phyloP scores from a whole-genome alignment of 164 flowering plant species.

The Pachysandra terminalis region DNA sequence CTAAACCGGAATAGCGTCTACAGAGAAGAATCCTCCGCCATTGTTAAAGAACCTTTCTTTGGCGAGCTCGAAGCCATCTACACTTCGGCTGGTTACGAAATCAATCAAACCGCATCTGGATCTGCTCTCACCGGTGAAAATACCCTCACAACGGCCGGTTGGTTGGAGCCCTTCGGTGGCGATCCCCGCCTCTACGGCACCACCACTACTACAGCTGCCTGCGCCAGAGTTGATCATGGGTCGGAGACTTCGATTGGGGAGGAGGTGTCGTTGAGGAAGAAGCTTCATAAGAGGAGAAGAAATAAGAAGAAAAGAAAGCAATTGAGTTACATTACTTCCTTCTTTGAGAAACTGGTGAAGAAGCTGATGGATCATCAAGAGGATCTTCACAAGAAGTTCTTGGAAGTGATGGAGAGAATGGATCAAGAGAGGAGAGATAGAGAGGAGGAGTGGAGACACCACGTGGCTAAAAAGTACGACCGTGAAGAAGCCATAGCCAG shows the following conservation, averaged over 20 bases:
- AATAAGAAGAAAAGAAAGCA: constrained; percentile 15
- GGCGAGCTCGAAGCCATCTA: constrained; percentile 43
- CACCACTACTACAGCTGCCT: background rate
- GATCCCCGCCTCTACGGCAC: background rate
- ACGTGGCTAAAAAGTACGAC: constrained; percentile 14
- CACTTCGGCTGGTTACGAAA: constrained; percentile 14
- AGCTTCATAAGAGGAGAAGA: constrained; percentile 13
- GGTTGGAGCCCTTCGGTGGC: background rate
- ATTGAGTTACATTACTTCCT: constrained; percentile 8
- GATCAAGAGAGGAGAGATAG: constrained; percentile 25
- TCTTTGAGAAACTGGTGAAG: constrained; percentile 27
- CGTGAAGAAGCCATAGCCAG: constrained; percentile 27
- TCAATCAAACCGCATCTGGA: constrained; percentile 22
- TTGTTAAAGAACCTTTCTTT: constrained; percentile 27
- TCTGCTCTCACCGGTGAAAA: constrained; percentile 24
- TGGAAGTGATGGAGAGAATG: constrained; percentile 27
- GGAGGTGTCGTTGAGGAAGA: constrained; percentile 22
- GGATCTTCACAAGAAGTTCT: constrained; percentile 23
- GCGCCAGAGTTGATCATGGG: constrained; percentile 17
- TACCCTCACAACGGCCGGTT: background rate
- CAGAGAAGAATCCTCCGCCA: constrained; percentile 16
- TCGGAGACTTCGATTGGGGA: constrained; percentile 28
- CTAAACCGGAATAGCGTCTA: constrained; percentile 14
- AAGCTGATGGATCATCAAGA: constrained; percentile 33
- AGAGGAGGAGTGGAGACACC: constrained; percentile 28